Evolutionary conservation across 768 basidiomycete species (phyloP).

Genomic region (Fomitopsis serialis): DNA sequence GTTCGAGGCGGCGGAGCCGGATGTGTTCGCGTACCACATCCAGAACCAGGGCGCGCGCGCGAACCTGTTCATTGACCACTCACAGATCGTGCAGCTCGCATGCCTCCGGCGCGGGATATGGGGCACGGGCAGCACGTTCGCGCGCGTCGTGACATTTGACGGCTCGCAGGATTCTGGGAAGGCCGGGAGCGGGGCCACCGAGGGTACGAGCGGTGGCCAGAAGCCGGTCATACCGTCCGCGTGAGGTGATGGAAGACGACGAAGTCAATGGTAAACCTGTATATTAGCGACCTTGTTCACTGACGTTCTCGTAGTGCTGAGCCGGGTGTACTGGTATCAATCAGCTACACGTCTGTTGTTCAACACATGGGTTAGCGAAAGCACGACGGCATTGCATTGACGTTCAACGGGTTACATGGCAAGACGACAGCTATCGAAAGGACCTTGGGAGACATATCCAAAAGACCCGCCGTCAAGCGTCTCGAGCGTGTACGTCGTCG

Average conservation of each 20-base stretch:
- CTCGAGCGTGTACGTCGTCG: constrained; percentile 12
- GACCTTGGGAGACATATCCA: no score
- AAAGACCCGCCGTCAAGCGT: constrained; percentile 49
- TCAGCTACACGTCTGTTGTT: no score
- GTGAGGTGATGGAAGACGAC: no score
- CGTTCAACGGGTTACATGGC: no score
- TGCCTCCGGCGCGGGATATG: constrained; percentile 40
- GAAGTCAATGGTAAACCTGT: no score
- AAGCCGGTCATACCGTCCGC: background rate
- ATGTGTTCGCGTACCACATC: constrained; percentile 40
- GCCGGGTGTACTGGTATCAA: no score
- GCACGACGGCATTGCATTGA: no score
- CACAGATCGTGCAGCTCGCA: constrained; percentile 39
- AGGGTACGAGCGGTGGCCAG: background rate
- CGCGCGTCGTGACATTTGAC: constrained; percentile 37
- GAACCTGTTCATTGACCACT: constrained; percentile 41
- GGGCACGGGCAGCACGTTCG: constrained; percentile 40
- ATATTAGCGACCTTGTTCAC: no score
- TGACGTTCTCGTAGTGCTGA: no score
- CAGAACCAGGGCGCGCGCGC: constrained; percentile 38
- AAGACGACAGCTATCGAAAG: no score
- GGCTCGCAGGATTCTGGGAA: constrained; percentile 5
- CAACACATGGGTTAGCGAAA: no score
- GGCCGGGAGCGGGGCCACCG: background rate
- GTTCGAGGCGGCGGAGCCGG: constrained; percentile 42